Conservation (phyloP, 805 yeast species). For the Sugiyamaella qingdaonensis region DNA sequence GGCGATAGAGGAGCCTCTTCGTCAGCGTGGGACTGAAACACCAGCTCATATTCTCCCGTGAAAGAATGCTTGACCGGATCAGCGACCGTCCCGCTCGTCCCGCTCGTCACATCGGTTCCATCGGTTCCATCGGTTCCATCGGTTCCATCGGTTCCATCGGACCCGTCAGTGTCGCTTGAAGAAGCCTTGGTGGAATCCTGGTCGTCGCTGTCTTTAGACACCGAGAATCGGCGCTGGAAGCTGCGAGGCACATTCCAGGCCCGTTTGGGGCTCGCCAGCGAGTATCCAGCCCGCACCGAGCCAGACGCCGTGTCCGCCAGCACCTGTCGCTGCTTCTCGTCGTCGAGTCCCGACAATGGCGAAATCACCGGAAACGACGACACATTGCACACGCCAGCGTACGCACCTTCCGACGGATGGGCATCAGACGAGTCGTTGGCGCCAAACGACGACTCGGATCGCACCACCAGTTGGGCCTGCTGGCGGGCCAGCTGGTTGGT, state of each 20-base stretch:
- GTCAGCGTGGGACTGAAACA: background rate
- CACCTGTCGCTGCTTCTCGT: slow-evolving; percentile 20
- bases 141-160: too few species aligned
- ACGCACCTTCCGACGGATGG: slow-evolving; percentile 8
- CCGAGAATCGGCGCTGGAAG: background rate
- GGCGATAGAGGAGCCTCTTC: background rate
- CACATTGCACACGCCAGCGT: slow-evolving; percentile 18
- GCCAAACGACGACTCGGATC: slow-evolving; percentile 13
- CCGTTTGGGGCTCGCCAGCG: slow-evolving; percentile 12
- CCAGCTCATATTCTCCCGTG: slow-evolving; percentile 3
- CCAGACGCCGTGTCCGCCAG: background rate
- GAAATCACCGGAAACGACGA: slow-evolving; percentile 18
- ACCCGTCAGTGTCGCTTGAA: slow-evolving; percentile 1
- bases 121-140: too few species aligned
- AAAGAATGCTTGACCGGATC: slow-evolving; percentile 9
- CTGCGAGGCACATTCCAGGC: background rate
- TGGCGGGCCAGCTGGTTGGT: slow-evolving; percentile 38
- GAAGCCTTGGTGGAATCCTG: background rate
- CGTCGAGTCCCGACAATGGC: slow-evolving; percentile 23
- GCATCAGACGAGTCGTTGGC: slow-evolving; percentile 2
- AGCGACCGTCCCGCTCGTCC: too few species aligned
- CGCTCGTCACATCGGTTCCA: too few species aligned
- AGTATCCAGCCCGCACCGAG: background rate
- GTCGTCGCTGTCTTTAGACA: background rate
- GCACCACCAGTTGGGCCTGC: slow-evolving; percentile 33